Evolutionary conservation across 306 rosid species (phyloP), one percentile per base, ranked within the genome.

Genomic region (Vigna angularis): DNA sequence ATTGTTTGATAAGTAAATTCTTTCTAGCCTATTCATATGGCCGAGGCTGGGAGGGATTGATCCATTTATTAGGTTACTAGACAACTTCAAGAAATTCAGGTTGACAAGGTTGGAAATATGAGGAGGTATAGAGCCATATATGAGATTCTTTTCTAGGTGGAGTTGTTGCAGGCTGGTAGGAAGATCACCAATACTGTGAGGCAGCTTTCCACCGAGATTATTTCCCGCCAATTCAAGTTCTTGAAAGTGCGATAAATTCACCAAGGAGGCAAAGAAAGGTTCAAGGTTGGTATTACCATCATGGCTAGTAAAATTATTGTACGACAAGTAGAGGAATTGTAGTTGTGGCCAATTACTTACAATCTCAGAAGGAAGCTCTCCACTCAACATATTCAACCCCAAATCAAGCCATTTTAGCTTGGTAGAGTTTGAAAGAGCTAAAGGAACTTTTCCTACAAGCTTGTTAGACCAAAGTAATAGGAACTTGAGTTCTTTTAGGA

Each of bases 191-290:
- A 95, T 86, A 74, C 82, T 85, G 45, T 80, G 70, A 74, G 98
- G 97, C 5, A 95, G 77, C 76, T 86, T 85, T 79, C 98, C 98
- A 11, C 93, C 88, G 32, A 95, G 91, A 22, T 75, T 70, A 50
- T 92, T 95, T 73, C 95, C 98, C 9, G 97, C 96, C 78, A 91
- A 81, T 74, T 95, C 93, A 0, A 95, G 98, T 83, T 87, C 98
- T 85, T 87, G 88, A n/a, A 95, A 75, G 82, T 79, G 51, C 38
- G 91, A 87, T 34, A 86, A 88, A 71, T 89, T 92, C 63, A 58
- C 67, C 68, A 92, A 78, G 66, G 98, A 91, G 84, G 89, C 53
- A 73, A 92, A 86, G 82, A 95, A 89, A 67, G 97, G 98, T 32
- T 89, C 91, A 58, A 95, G 91, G 83, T 92, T 92, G 80, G 92